Evolutionary conservation across 23 red algal species (phyloP).

Genomic region (Gracilaria gracilis): DNA sequence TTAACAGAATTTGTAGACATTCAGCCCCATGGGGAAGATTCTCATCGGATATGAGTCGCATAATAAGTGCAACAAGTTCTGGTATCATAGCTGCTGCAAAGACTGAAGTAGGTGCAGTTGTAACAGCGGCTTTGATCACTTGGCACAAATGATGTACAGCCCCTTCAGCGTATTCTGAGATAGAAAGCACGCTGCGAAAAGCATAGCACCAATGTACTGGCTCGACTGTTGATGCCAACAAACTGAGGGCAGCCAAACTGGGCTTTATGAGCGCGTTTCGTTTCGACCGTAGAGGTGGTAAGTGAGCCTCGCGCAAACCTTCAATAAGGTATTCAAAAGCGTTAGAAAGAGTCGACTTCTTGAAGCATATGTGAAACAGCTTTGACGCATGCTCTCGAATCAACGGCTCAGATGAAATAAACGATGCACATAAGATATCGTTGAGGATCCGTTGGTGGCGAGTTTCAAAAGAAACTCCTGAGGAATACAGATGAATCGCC

Average conservation of each 20-base stretch:
- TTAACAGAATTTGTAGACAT: background rate
- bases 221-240: background rate
- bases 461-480: background rate
- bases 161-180: background rate
- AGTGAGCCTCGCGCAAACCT: slow-evolving; percentile 17
- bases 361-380: background rate
- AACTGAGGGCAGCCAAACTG: slow-evolving; percentile 5
- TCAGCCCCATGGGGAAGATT: background rate
- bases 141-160: background rate
- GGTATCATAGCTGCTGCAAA: background rate
- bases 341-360: background rate
- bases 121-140: background rate
- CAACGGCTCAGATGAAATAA: slow-evolving; percentile 6
- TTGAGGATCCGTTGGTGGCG: background rate
- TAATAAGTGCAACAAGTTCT: slow-evolving; percentile 9
- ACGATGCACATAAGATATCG: background rate
- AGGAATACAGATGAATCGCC: slow-evolving; percentile 9
- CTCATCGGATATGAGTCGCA: slow-evolving; percentile 11
- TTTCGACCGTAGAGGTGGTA: background rate
- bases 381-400: background rate
- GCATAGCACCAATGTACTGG: slow-evolving; percentile 25
- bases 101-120: background rate
- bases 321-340: slow-evolving; percentile 30
- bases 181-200: slow-evolving; percentile 15
- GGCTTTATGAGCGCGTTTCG: slow-evolving; percentile 9